Conservation (phyloP, 331 rosid genomes). For the Pyracantha coccinea region DNA sequence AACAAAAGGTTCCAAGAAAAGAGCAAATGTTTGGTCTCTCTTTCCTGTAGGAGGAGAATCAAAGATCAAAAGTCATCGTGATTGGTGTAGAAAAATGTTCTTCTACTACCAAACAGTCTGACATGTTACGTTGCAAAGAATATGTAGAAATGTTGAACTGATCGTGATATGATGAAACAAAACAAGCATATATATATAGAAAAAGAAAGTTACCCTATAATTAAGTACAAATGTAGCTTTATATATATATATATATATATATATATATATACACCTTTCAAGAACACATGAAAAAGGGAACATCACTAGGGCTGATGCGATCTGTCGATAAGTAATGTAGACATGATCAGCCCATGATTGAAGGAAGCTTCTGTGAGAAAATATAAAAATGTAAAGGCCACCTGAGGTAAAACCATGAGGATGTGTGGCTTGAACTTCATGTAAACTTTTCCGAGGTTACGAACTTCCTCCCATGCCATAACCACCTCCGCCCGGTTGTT, state of each 20-base stretch:
- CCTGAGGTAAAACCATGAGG: slow-evolving; percentile 41
- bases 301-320: slow-evolving; percentile 31
- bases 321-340: slow-evolving; percentile 56
- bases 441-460: neutral
- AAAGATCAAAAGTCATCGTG: neutral
- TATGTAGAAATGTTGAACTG: neutral
- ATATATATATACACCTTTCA: slow-evolving; percentile 39
- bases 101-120: neutral
- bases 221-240: neutral
- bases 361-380: slow-evolving; percentile 60
- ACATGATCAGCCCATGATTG: slow-evolving; percentile 79
- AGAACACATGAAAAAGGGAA: slow-evolving; percentile 67
- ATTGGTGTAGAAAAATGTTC: neutral
- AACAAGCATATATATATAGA: too few relatives aligned
- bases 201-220: neutral
- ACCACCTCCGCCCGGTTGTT: neutral
- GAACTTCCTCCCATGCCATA: slow-evolving; percentile 20
- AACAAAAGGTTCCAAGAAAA: slow-evolving; percentile 50
- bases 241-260: neutral
- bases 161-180: neutral
- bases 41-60: slow-evolving; percentile 29
- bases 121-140: neutral
- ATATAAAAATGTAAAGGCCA: slow-evolving; percentile 43
- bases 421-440: slow-evolving; percentile 54
- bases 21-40: slow-evolving; percentile 45